Conservation (phyloP, 2,329 filamentous ascomycete species). For the Trichoderma koningii region DNA sequence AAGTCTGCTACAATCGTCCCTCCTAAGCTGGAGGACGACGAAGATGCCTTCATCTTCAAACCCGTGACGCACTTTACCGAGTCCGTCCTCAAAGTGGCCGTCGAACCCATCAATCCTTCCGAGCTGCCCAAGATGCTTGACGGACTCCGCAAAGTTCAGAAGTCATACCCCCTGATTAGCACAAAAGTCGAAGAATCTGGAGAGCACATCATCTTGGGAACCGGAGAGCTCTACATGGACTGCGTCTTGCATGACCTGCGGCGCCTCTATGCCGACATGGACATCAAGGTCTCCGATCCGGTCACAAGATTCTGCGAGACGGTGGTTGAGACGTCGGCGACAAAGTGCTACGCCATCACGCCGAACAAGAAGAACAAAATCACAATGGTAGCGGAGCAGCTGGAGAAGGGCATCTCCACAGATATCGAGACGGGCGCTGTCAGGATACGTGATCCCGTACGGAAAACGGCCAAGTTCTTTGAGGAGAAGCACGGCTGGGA, state of each 20-base stretch:
- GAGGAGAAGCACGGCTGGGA: constrained; percentile 98
- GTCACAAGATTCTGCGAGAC: constrained; percentile 98
- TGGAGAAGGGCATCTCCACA: constrained; percentile 91
- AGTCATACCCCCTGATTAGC: constrained; percentile 91
- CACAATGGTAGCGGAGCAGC: constrained; percentile 94
- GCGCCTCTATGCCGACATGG: constrained; percentile 95
- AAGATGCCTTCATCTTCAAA: constrained; percentile 93
- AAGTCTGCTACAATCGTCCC: constrained; percentile 93
- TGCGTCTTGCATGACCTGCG: constrained; percentile 95
- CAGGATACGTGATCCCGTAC: constrained; percentile 87
- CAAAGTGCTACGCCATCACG: constrained; percentile 96
- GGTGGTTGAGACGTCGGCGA: constrained; percentile 93
- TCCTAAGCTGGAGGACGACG: constrained; percentile 76
- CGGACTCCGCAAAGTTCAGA: constrained; percentile 93
- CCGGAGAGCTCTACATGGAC: constrained; percentile 99
- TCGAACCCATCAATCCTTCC: constrained; percentile 97
- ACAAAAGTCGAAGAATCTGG: constrained; percentile 98
- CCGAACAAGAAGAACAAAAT: constrained; percentile 99
- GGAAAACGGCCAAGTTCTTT: constrained; percentile 94
- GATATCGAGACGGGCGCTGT: constrained; percentile 92
- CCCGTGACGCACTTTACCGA: constrained; percentile 94
- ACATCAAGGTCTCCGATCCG: constrained; percentile 97
- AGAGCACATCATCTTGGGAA: constrained; percentile 92
- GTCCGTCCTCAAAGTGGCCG: constrained; percentile 95
- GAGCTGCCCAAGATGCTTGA: constrained; percentile 99